Conservation (phyloP, 441 rosid genomes). For the Melastoma candidum region DNA sequence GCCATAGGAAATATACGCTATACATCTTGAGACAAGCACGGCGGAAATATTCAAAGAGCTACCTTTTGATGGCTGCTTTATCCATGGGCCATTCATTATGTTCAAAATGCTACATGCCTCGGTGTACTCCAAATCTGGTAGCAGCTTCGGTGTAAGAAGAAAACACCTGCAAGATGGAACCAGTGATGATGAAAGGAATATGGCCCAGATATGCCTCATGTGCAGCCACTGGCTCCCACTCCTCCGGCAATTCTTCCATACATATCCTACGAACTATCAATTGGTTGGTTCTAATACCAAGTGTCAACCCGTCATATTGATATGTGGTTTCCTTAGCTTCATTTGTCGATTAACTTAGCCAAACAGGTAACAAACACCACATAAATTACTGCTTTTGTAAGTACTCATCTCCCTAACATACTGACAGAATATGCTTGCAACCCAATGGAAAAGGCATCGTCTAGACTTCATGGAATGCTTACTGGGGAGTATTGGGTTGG, state of each 20-base stretch:
- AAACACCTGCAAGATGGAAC: constrained; percentile 50
- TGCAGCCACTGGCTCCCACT: too few species aligned
- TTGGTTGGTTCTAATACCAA: too few species aligned
- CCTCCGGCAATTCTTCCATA: too few species aligned
- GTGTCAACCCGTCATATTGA: too few species aligned
- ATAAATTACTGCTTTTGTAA: too few species aligned
- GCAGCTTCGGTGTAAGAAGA: constrained; percentile 83
- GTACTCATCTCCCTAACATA: too few species aligned
- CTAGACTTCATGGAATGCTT: constrained; percentile 18
- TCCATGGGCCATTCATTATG: constrained; percentile 98
- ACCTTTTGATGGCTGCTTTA: constrained; percentile 79
- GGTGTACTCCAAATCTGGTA: constrained; percentile 77
- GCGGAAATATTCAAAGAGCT: background rate
- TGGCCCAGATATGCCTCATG: too few species aligned
- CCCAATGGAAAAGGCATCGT: background rate
- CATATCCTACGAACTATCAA: too few species aligned
- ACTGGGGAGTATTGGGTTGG: constrained; percentile 95
- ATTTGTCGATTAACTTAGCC: too few species aligned
- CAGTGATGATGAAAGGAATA: too few species aligned
- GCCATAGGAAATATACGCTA: background rate
- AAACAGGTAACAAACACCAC: too few species aligned
- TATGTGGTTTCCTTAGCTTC: too few species aligned
- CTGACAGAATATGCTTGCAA: background rate
- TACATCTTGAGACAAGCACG: background rate
- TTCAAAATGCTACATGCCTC: constrained; percentile 90